Conservation (phyloP, 495 filamentous ascomycete genomes). For the Penicillium bovifimosum region DNA sequence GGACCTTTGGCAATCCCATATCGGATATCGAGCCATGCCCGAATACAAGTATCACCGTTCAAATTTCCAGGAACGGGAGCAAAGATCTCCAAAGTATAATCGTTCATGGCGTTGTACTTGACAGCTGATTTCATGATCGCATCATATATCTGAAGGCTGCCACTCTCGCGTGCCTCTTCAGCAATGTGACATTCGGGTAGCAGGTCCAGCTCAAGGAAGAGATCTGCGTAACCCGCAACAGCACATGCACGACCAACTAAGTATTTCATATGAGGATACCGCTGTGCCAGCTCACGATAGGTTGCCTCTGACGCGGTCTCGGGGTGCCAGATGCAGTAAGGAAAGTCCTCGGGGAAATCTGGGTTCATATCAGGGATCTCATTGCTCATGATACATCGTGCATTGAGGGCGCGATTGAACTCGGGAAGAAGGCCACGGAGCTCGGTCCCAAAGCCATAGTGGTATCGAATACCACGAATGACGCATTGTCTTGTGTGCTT, state of each 20-base stretch:
- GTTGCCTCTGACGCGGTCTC: conserved; percentile 24
- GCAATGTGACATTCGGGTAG: conserved; percentile 19
- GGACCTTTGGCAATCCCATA: not conserved
- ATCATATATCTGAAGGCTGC: not conserved
- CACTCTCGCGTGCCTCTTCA: conserved; percentile 8
- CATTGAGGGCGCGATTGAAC: too few relatives aligned
- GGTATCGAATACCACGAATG: too few relatives aligned
- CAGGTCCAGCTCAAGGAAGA: conserved; percentile 19
- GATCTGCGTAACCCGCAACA: conserved; percentile 15
- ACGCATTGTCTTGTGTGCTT: not conserved
- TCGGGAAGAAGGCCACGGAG: too few relatives aligned
- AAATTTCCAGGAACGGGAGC: not conserved
- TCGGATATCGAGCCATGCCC: not conserved
- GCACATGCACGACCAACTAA: conserved; percentile 21
- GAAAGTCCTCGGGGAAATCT: not conserved
- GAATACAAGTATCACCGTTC: not conserved
- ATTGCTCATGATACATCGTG: not conserved
- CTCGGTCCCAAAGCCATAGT: too few relatives aligned
- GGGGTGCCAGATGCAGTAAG: conserved; percentile 28
- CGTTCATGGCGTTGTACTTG: not conserved
- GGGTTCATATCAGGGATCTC: not conserved
- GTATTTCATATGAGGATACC: conserved; percentile 13
- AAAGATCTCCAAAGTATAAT: not conserved
- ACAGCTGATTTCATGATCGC: not conserved
- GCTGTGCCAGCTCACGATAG: conserved; percentile 14